Evolutionary conservation across 1,139 yeast genomes (phyloP), one percentile per base, ranked within the genome.

Genomic region (Nadsonia starkeyi-henricii): DNA sequence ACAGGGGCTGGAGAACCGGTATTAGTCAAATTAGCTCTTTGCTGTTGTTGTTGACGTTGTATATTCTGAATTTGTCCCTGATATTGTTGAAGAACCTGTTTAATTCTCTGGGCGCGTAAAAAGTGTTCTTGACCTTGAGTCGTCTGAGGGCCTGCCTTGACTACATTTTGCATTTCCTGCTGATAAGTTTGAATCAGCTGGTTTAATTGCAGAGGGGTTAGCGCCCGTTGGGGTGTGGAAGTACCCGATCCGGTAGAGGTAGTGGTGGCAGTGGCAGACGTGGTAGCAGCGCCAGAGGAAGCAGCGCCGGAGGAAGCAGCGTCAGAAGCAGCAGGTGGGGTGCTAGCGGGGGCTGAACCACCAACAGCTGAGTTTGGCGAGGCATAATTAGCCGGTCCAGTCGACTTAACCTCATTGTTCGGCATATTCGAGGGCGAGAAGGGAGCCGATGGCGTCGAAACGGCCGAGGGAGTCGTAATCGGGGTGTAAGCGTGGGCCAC

Each of bases 101-200:
- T 77, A 55, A 85, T 78, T 51, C 75, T 75, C 50, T 83, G 83
- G 1, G 91, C 93, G 52, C 78, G 79, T 53, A 72, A 69, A 55
- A 76, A 67, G 58, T 82, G 85, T 55, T 75, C 79, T 60, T 77
- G 77, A n/a, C 89, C 91, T 55, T 75, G 79, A 0, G 77, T 80
- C 7, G 84, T 75, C 46, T 78, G 80, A 13, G 68, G 64, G 5
- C 81, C 81, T 0, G 71, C 66, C 42, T 63, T 62, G 55, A 75
- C 75, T 1, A 88, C 93, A 54, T 76, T 74, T 39, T 75, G 77
- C 48, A 79, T 73, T 57, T 81, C 88, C 45, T 73, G 70, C 53
- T 76, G 79, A 56, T 81, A 78, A 54, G 74, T 76, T 51, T 66
- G 69, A 18, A 82, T 26, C 9, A 26, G 30, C 12, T 26, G 30